Evolutionary conservation across 208 protist species (phyloP), one percentile per base, ranked within the genome.

Genomic region (Acanthamoeba royreba): DNA sequence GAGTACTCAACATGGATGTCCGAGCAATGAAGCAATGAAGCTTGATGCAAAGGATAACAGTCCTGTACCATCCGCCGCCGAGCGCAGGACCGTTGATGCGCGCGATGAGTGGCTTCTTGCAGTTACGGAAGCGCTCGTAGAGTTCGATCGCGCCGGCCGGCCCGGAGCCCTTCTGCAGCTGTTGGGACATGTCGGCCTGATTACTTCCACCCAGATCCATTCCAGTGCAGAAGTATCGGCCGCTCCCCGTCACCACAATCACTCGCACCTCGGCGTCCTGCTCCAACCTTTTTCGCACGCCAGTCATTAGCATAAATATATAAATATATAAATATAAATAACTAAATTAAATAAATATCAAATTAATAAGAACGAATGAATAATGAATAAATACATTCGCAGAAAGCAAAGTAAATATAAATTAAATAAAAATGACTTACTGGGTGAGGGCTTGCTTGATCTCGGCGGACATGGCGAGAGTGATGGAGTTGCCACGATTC

Each of bases 211-310:
- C 88, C 28, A 93, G 35, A 43, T 93, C 88, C 88, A 93, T 93
- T 28, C 88, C 88, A 17, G 88, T 93, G 46, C 88, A 93, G 49
- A 93, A 93, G 35, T 79, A 93, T 86, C 38, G 25, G 9, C 88
- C 88, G 49, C 33, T 79, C 2, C 88, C 88, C 9, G 88, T 93
- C 25, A 93, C 46, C 42, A 93, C 88, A 11, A 93, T 63, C 25
- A 93, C 88, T 0, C 88, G 4, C 42, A 93, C 69, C n/a, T 47
- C 47, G 2, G 1, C 4, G 49, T 93, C 88, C 0, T 28, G 0
- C 33, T 79, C 61, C 28, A 93, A 25, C 45, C 66, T 93, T n/a
- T n/a, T n/a, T n/a, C n/a, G n/a, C n/a, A n/a, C n/a, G n/a, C n/a
- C n/a, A n/a, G n/a, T n/a, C n/a, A n/a, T n/a, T n/a, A n/a, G n/a